Conservation (phyloP, 2,329 filamentous ascomycete genomes). For the Zymoseptoria pseudotritici region DNA sequence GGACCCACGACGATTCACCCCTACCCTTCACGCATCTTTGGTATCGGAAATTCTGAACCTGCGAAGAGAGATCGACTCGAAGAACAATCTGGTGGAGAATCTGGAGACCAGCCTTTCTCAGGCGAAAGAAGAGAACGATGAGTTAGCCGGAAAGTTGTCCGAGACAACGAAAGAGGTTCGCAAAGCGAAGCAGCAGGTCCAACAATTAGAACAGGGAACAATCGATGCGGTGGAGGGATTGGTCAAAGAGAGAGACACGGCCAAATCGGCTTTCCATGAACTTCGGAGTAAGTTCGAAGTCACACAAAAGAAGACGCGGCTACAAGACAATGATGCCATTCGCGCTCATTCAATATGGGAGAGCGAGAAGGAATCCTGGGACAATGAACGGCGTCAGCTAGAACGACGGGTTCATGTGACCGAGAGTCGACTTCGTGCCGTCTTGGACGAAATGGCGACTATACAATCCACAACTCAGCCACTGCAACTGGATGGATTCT, state of each 20-base stretch:
- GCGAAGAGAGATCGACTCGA: slow-evolving; percentile 83
- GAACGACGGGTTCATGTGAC: slow-evolving; percentile 86
- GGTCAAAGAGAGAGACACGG: slow-evolving; percentile 76
- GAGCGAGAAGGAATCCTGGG: slow-evolving; percentile 76
- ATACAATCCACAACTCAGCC: slow-evolving; percentile 47
- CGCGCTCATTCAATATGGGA: slow-evolving; percentile 74
- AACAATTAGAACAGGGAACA: slow-evolving; percentile 79
- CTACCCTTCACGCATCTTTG: slow-evolving; percentile 85
- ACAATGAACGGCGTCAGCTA: slow-evolving; percentile 69
- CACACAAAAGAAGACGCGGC: slow-evolving; percentile 67
- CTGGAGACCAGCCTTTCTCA: slow-evolving; percentile 69
- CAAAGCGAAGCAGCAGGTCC: slow-evolving; percentile 74
- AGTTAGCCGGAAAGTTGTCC: slow-evolving; percentile 54
- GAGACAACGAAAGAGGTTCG: slow-evolving; percentile 67
- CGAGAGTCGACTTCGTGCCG: slow-evolving; percentile 72
- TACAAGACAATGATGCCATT: slow-evolving; percentile 75
- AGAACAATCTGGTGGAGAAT: slow-evolving; percentile 75
- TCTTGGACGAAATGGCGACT: slow-evolving; percentile 78
- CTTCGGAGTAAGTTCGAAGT: slow-evolving; percentile 68
- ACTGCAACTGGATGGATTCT: slow-evolving; percentile 31
- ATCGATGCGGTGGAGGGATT: slow-evolving; percentile 79
- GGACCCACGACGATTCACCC: slow-evolving; percentile 88
- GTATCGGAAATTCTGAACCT: slow-evolving; percentile 89
- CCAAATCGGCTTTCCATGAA: slow-evolving; percentile 64
- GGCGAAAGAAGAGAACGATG: slow-evolving; percentile 66